phyloP scores from a whole-genome alignment of 768 basidiomycete species.

The Tremella yokohamensis region DNA sequence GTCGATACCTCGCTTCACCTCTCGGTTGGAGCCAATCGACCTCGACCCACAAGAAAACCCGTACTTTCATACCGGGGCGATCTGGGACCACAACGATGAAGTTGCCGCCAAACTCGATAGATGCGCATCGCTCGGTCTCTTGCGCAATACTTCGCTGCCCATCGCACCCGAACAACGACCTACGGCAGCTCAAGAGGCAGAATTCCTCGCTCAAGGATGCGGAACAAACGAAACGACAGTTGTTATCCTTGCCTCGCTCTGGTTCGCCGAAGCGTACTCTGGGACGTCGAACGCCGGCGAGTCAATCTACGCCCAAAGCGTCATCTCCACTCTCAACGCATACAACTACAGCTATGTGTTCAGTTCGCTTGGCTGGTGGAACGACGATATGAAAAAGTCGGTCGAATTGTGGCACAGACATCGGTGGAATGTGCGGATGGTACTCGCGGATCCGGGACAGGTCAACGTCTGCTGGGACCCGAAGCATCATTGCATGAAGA shows the following conservation, averaged over 20 bases:
- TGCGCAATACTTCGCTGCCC: constrained; percentile 31
- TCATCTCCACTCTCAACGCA: constrained; percentile 37
- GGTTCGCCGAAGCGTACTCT: constrained; percentile 35
- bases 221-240: constrained; percentile 40
- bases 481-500: constrained; percentile 27
- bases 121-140: constrained; percentile 30
- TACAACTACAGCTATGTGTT: constrained; percentile 37
- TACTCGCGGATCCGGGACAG: constrained; percentile 40
- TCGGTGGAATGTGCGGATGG: constrained; percentile 28
- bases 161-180: neutral
- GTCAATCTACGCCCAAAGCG: constrained; percentile 33
- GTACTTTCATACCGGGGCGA: constrained; percentile 34
- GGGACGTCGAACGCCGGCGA: constrained; percentile 29
- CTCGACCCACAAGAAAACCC: constrained; percentile 20
- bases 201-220: constrained; percentile 27
- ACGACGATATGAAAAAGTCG: constrained; percentile 37
- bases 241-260: constrained; percentile 36
- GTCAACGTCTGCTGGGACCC: constrained; percentile 27
- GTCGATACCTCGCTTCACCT: neutral
- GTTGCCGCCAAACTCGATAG: constrained; percentile 26
- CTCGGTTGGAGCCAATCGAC: neutral
- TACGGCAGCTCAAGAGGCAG: constrained; percentile 19
- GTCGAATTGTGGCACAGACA: constrained; percentile 30
- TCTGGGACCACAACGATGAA: constrained; percentile 41
- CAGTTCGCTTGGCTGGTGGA: constrained; percentile 40